Evolutionary conservation across 2,329 filamentous ascomycete genomes (phyloP).

Genomic region (Apiospora aurea): DNA sequence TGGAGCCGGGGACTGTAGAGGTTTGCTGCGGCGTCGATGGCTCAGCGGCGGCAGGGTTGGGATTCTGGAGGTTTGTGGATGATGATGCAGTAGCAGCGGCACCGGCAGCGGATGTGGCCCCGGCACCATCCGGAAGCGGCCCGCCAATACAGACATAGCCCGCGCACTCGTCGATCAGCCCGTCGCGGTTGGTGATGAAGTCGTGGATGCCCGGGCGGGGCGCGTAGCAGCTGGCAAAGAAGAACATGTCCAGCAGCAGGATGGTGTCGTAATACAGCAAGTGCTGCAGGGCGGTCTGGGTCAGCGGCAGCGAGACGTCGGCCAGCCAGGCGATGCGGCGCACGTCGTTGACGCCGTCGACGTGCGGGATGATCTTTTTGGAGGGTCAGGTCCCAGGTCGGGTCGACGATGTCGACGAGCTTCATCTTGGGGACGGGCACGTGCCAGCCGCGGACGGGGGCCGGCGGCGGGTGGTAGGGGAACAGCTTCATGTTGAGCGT

Average conservation of each 20-base stretch:
- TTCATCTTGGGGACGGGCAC: slow-evolving; percentile 82
- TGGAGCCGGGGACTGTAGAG: background rate
- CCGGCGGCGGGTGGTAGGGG: slow-evolving; percentile 78
- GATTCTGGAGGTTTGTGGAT: background rate
- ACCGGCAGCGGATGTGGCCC: no score
- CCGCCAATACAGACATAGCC: slow-evolving; percentile 73
- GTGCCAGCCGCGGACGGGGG: slow-evolving; percentile 84
- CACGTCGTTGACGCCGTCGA: slow-evolving; percentile 91
- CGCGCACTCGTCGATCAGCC: slow-evolving; percentile 85
- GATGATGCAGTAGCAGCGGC: background rate
- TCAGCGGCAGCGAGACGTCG: slow-evolving; percentile 85
- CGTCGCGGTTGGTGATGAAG: slow-evolving; percentile 77
- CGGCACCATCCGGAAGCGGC: slow-evolving; percentile 27
- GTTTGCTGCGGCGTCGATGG: background rate
- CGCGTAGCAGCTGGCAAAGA: slow-evolving; percentile 91
- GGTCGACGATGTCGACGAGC: slow-evolving; percentile 67
- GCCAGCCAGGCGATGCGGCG: slow-evolving; percentile 85
- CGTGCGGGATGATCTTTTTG: slow-evolving; percentile 81
- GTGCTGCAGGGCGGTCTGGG: slow-evolving; percentile 85
- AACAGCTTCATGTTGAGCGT: slow-evolving; percentile 97
- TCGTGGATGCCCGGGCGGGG: slow-evolving; percentile 78
- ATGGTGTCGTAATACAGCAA: slow-evolving; percentile 93
- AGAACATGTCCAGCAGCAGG: slow-evolving; percentile 91
- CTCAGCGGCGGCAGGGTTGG: background rate
- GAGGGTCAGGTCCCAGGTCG: slow-evolving; percentile 78